A percentile compares a stretch with the other conserved stretches of the same genome.
Evolutionary conservation across 805 yeast species (phyloP).

Genomic region (Candida koratica): DNA sequence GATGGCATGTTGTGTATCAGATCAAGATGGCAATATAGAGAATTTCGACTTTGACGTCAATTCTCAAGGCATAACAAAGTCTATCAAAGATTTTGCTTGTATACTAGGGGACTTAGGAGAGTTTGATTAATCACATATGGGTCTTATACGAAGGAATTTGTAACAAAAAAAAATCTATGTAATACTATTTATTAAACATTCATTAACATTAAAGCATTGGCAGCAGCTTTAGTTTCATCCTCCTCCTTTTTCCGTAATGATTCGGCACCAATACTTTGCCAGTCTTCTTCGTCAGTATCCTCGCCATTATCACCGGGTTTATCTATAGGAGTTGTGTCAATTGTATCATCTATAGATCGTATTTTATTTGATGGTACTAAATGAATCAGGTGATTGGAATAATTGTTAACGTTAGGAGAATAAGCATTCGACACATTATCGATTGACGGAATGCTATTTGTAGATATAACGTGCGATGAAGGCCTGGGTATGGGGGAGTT

Average conservation of each 20-base stretch:
- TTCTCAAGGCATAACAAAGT: conserved; percentile 25
- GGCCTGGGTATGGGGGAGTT: conserved; percentile 15
- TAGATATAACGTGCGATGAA: conserved; percentile 1
- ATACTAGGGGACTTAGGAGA: conserved; percentile 40
- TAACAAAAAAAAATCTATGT: too few species aligned
- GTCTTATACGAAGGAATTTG: too few species aligned
- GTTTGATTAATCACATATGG: conserved; percentile 23
- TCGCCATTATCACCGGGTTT: not conserved
- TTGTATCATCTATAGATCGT: conserved; percentile 1
- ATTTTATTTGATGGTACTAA: conserved; percentile 1
- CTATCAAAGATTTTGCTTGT: conserved; percentile 40
- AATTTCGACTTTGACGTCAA: conserved; percentile 27
- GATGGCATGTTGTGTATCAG: conserved; percentile 34
- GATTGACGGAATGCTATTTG: conserved; percentile 7
- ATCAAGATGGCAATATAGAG: conserved; percentile 23
- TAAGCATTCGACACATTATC: conserved; percentile 3
- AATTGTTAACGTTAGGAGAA: not conserved
- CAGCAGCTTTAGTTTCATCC: conserved; percentile 46
- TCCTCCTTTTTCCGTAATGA: conserved; percentile 48
- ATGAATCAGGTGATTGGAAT: not conserved
- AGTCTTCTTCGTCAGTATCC: conserved; percentile 96
- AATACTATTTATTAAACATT: too few species aligned
- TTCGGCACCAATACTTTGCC: conserved; percentile 87
- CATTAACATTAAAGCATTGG: conserved; percentile 55
- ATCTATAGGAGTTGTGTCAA: not conserved